Conservation (phyloP, 306 rosid genomes). For the Dryas drummondii region DNA sequence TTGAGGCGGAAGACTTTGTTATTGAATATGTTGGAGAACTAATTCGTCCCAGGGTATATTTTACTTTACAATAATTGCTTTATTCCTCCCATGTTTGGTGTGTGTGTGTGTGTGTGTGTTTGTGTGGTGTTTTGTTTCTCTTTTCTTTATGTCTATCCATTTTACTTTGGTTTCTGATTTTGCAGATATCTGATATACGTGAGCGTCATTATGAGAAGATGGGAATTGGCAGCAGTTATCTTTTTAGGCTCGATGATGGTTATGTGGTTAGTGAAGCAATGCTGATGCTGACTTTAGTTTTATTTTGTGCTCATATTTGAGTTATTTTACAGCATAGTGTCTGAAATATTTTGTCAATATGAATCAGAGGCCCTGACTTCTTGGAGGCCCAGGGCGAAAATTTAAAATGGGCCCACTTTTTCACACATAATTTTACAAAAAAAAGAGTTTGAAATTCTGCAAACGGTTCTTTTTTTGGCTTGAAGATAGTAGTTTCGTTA, state of each 20-base stretch:
- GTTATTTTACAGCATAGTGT: background rate
- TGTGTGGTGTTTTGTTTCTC: background rate
- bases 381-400: too few relatives aligned
- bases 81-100: background rate
- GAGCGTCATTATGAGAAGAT: conserved; percentile 87
- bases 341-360: background rate
- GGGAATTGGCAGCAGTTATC: conserved; percentile 99
- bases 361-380: too few relatives aligned
- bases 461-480: too few relatives aligned
- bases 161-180: conserved; percentile 13
- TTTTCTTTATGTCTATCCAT: conserved; percentile 2
- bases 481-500: too few relatives aligned
- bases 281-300: conserved; percentile 8
- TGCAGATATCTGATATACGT: conserved; percentile 92
- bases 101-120: background rate
- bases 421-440: too few relatives aligned
- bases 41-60: conserved; percentile 85
- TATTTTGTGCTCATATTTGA: conserved; percentile 8
- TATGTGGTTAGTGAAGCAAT: conserved; percentile 77
- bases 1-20: conserved; percentile 96
- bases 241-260: conserved; percentile 95
- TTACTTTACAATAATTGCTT: background rate
- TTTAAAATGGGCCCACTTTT: too few relatives aligned
- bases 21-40: conserved; percentile 94
- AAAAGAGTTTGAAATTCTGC: too few relatives aligned